These are phyloP conservation scores for Gastrolobium bilobum DNA, from an alignment of 306 rosid species.

Conservation along the genomic window DNA sequence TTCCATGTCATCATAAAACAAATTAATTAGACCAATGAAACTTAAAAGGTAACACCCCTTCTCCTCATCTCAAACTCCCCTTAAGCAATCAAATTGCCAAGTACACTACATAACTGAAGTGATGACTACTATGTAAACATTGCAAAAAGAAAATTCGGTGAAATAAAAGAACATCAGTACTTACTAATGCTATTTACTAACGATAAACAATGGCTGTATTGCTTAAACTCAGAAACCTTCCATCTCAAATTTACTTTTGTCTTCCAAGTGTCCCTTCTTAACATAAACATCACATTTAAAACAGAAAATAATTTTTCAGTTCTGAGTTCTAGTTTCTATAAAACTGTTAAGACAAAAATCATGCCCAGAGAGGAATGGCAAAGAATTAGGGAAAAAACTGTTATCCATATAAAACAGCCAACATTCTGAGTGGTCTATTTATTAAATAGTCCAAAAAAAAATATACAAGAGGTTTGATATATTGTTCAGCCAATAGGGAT, in stretches of 20 bases:
- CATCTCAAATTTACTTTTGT: constrained; percentile 31
- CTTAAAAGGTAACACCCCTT: constrained; percentile 10
- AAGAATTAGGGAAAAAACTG: not conserved
- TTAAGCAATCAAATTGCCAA: not conserved
- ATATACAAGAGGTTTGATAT: not conserved
- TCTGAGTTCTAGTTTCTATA: not conserved
- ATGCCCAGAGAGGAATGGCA: not conserved
- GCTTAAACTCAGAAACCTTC: constrained; percentile 30
- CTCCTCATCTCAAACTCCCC: constrained; percentile 1
- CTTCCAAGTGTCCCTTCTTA: constrained; percentile 31
- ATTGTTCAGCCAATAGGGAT: not conserved
- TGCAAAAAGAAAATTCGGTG: constrained; percentile 3
- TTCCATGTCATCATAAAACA: constrained; percentile 26
- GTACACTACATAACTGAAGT: not conserved
- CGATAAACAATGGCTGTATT: constrained; percentile 10
- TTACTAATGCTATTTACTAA: constrained; percentile 23
- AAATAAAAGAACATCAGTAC: constrained; percentile 15
- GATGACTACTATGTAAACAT: not conserved
- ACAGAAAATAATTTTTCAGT: not conserved
- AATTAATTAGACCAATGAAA: not conserved
- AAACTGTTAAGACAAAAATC: not conserved
- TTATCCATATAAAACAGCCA: not conserved
- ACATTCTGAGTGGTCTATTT: not conserved
- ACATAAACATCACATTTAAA: constrained; percentile 21
- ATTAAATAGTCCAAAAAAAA: not conserved